phyloP scores from a whole-genome alignment of 2,329 filamentous ascomycete species.

The Didymella segeticola region DNA sequence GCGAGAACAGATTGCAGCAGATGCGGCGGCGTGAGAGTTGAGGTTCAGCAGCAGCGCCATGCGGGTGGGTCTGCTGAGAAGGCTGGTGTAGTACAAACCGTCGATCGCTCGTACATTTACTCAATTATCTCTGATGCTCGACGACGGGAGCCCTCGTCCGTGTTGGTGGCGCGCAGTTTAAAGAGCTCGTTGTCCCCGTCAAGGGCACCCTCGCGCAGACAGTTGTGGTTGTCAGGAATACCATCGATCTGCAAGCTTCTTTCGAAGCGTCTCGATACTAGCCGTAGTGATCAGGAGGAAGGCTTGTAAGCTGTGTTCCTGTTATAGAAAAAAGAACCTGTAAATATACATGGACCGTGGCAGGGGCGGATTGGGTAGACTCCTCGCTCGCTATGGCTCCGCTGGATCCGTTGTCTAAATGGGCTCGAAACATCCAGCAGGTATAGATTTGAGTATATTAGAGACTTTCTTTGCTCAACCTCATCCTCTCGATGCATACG shows the following conservation, averaged over 20 bases:
- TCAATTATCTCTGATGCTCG: no score
- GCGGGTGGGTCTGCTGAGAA: conserved; percentile 19
- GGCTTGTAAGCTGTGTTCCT: neutral
- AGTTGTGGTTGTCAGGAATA: neutral
- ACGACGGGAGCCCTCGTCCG: no score
- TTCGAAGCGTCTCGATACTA: neutral
- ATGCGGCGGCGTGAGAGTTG: conserved; percentile 13
- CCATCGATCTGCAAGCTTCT: neutral
- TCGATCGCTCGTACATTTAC: neutral
- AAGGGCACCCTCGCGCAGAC: neutral
- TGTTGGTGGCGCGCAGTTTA: neutral
- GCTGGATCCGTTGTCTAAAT: neutral
- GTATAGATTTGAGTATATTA: neutral
- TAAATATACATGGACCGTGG: neutral
- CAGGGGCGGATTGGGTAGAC: neutral
- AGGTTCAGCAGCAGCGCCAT: conserved; percentile 13
- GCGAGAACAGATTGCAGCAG: conserved; percentile 10
- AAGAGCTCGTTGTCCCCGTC: neutral
- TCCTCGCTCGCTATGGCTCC: no score
- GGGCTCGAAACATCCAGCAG: neutral
- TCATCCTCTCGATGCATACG: neutral
- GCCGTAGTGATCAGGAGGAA: neutral
- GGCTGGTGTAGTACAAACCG: conserved; percentile 16
- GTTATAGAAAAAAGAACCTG: neutral
- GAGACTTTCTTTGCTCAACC: neutral